Conservation (phyloP, 139 green algal species). For the Limnomonas spitsbergensis region DNA sequence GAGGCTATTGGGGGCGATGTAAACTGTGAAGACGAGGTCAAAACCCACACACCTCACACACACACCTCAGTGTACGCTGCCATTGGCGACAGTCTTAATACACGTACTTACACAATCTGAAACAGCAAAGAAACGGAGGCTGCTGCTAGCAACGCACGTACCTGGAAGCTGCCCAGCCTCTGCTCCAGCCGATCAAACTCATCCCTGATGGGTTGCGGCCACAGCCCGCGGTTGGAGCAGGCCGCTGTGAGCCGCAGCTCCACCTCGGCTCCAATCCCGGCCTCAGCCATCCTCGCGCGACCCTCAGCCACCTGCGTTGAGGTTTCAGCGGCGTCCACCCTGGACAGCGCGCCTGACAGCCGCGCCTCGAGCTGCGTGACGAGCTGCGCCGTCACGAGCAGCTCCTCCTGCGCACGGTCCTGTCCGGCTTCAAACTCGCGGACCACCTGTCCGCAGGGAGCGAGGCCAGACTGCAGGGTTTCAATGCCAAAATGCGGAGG, state of each 20-base stretch:
- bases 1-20: no score
- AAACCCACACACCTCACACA: no score
- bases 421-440: conserved; percentile 38
- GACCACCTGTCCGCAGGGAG: conserved; percentile 27
- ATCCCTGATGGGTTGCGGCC: conserved; percentile 44
- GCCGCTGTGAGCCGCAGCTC: conserved; percentile 33
- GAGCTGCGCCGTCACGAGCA: conserved; percentile 44
- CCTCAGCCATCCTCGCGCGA: conserved; percentile 33
- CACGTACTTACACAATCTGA: no score
- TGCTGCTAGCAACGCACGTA: no score
- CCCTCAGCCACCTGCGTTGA: conserved; percentile 20
- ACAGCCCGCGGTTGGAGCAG: conserved; percentile 38
- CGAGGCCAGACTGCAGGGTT: not conserved
- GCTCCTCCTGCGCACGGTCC: conserved; percentile 46
- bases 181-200: conserved; percentile 28
- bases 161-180: not conserved
- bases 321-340: conserved; percentile 25
- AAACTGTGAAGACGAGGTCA: no score
- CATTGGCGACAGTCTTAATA: no score
- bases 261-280: conserved; percentile 37
- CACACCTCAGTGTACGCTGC: no score
- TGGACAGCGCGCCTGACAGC: conserved; percentile 26
- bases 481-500: no score
- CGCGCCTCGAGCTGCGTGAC: conserved; percentile 42
- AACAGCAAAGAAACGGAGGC: no score